Evolutionary conservation across 345 rosid genomes (phyloP).

Genomic region (Citrus inodora): DNA sequence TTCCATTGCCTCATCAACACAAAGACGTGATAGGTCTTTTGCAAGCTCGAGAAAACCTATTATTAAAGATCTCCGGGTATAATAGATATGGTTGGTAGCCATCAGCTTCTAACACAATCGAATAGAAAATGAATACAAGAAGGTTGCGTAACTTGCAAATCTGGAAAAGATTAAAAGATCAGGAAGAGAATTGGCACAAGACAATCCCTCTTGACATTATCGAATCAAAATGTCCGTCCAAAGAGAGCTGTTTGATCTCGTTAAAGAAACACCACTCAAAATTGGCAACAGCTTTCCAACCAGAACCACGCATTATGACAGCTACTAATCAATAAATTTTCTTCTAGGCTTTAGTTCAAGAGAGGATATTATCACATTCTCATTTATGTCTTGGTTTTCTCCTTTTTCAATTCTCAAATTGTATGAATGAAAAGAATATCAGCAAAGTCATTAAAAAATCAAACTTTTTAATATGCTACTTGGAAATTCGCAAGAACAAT

Average conservation of each 20-base stretch:
- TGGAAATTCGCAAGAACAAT: background rate
- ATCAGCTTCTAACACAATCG: too few relatives aligned
- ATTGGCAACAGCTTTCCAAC: too few relatives aligned
- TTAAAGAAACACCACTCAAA: too few relatives aligned
- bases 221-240: too few relatives aligned
- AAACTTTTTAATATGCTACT: background rate
- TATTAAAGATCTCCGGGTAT: constrained; percentile 74
- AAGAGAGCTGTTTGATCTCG: too few relatives aligned
- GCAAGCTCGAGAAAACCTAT: constrained; percentile 69
- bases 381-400: background rate
- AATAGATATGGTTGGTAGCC: constrained; percentile 57
- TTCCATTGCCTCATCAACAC: constrained; percentile 64
- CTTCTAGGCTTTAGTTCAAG: too few relatives aligned
- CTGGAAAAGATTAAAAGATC: too few relatives aligned
- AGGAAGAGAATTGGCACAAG: rapidly evolving
- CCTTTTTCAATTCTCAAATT: background rate
- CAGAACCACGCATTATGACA: too few relatives aligned
- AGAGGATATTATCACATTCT: background rate
- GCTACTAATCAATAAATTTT: background rate
- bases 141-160: background rate
- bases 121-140: too few relatives aligned
- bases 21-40: constrained; percentile 67
- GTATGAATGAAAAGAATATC: background rate
- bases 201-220: too few relatives aligned
- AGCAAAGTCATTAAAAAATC: background rate